Base-by-base conservation (phyloP, 75 land plant genomes). In the Pinus tabuliformis region DNA sequence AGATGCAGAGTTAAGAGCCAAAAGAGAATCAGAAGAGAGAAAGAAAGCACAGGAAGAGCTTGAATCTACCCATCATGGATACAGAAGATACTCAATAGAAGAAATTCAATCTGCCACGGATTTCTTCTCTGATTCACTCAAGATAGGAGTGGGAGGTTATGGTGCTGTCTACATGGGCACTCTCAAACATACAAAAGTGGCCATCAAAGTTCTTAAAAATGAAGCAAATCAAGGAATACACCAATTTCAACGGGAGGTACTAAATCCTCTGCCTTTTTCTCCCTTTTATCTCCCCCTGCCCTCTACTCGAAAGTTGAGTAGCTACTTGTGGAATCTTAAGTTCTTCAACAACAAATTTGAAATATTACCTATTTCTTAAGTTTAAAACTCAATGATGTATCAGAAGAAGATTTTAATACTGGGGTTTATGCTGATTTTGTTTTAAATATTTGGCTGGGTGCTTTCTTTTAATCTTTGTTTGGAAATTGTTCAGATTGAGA, bases 241-340 rank as follows among this genome's bases (percentile, higher is more conserved):
- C 58, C 91, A 90, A 73, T 90, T 90, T 76, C 91, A 88, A 58
- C 88, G 80, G 70, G 88, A 87, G 89, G 88, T 80, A 77, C 20
- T 33, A 24, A 15, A 15, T 12, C 58, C 58, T 11, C 12, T 12
- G 16, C 16, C 16, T 11, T 15, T 11, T 57, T 57, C 3, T 15
- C 58, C 58, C 3, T 57, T 57, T 33, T 1, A 1, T 33, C 33
- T 33, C 2, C 33, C 33, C 33, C 33, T 33, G 33, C 1, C 33
- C 33, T 33, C 33, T 57, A 57, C 58, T 57, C 3, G 15, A 57
- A 57, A 57, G 58, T 57, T 57, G 58, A 57, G 58, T 57, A 57
- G 33, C 33, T 33, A 57, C 15, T 57, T 57, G 58, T 57, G 58
- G 58, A 57, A 33, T 33, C 33, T 15, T 57, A 33, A 33, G 58